phyloP scores from a whole-genome alignment of 352 stramenopile species.

The Phytophthora constricta region DNA sequence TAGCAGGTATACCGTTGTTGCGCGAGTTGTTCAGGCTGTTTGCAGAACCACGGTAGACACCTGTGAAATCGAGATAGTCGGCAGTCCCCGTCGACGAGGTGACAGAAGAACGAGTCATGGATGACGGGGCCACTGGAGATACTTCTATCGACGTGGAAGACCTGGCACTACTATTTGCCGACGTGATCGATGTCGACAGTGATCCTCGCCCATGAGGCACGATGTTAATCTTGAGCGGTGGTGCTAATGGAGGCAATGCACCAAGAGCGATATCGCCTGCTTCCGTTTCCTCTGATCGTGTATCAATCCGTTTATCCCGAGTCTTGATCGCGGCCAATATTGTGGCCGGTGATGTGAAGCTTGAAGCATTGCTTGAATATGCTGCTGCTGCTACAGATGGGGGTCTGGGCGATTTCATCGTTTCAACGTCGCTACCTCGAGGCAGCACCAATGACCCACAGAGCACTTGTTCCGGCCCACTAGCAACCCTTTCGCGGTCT shows the following conservation, averaged over 20 bases:
- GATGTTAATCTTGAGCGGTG: conserved; percentile 34
- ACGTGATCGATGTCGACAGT: conserved; percentile 14
- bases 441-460: conserved; percentile 18
- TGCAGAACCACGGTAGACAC: conserved; percentile 48
- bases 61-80: conserved; percentile 58
- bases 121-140: conserved; percentile 24
- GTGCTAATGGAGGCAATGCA: conserved; percentile 19
- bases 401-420: neutral
- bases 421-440: conserved; percentile 1
- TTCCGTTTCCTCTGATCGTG: conserved; percentile 38
- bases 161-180: conserved; percentile 1
- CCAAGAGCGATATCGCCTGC: conserved; percentile 32
- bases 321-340: conserved; percentile 38
- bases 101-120: conserved; percentile 28
- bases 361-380: conserved; percentile 8
- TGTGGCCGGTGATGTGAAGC: conserved; percentile 25
- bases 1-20: conserved; percentile 3
- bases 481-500: neutral
- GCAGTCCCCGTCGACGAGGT: conserved; percentile 37
- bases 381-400: neutral
- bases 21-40: conserved; percentile 34
- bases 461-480: conserved; percentile 6
- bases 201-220: conserved; percentile 21
- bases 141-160: conserved; percentile 17
- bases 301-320: conserved; percentile 23